Evolutionary conservation across 2,329 filamentous ascomycete species (phyloP).

Genomic region (Drechslerella coelobrocha): DNA sequence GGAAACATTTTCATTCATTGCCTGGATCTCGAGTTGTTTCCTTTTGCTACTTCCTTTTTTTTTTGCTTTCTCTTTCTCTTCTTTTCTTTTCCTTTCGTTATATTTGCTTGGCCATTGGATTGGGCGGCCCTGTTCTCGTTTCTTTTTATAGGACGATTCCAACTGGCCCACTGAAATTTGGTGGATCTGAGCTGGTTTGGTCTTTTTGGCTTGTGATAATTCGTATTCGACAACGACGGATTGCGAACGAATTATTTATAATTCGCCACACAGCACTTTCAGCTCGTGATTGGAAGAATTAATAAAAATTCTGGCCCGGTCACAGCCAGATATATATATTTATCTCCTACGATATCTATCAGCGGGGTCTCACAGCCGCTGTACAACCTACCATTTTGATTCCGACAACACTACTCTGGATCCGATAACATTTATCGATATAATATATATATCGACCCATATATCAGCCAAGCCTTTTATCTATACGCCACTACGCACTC

Average conservation of each 20-base stretch:
- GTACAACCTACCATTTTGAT: not conserved
- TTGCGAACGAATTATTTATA: not conserved
- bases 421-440: no score
- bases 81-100: not conserved
- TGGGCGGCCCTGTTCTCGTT: not conserved
- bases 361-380: no score
- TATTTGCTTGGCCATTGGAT: not conserved
- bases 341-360: no score
- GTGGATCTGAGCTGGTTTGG: not conserved
- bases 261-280: not conserved
- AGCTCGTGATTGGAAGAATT: no score
- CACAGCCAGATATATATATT: no score
- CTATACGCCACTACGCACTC: no score
- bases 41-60: not conserved
- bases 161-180: not conserved
- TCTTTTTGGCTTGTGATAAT: constrained; percentile 3
- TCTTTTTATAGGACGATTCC: no score
- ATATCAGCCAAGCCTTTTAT: no score
- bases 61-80: constrained; percentile 3
- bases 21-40: not conserved
- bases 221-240: not conserved
- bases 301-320: no score
- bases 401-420: not conserved
- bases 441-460: no score
- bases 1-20: constrained; percentile 3